phyloP scores from a whole-genome alignment of 768 basidiomycete species.

The Termitomyces sp. region DNA sequence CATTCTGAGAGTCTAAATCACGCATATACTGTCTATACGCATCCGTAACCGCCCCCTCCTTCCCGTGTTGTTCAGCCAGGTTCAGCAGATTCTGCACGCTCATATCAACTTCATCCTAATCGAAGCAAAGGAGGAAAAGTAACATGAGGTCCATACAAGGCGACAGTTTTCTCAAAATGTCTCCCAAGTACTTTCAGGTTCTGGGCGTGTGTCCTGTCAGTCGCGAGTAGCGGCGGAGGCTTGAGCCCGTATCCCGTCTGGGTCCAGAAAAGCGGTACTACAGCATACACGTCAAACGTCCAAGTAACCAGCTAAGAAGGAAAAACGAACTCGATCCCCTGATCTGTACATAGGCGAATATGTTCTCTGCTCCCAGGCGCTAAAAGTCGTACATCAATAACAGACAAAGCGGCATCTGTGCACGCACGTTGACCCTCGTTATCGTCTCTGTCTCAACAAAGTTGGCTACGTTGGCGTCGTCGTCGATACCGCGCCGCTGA shows the following conservation, averaged over 20 bases:
- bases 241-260: conserved; percentile 85
- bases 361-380: conserved; percentile 71
- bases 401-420: background rate
- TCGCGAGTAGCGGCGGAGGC: conserved; percentile 73
- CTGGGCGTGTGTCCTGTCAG: conserved; percentile 70
- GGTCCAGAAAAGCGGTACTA: conserved; percentile 92
- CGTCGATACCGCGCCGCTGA: conserved; percentile 92
- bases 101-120: conserved; percentile 1
- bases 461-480: conserved; percentile 90
- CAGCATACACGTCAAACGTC: conserved; percentile 3
- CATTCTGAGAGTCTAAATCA: conserved; percentile 49
- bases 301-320: background rate
- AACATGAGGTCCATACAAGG: conserved; percentile 77
- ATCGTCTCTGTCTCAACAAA: conserved; percentile 95
- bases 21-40: conserved; percentile 71
- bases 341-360: conserved; percentile 87
- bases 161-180: conserved; percentile 65
- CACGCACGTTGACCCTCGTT: conserved; percentile 68
- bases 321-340: conserved; percentile 77
- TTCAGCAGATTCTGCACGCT: conserved; percentile 69
- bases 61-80: conserved; percentile 87
- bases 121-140: conserved; percentile 9
- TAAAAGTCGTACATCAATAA: conserved; percentile 19
- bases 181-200: conserved; percentile 63
- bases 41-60: conserved; percentile 73